Conservation (phyloP, 2,329 filamentous ascomycete genomes). For the Lasiodiplodia hormozganensis region DNA sequence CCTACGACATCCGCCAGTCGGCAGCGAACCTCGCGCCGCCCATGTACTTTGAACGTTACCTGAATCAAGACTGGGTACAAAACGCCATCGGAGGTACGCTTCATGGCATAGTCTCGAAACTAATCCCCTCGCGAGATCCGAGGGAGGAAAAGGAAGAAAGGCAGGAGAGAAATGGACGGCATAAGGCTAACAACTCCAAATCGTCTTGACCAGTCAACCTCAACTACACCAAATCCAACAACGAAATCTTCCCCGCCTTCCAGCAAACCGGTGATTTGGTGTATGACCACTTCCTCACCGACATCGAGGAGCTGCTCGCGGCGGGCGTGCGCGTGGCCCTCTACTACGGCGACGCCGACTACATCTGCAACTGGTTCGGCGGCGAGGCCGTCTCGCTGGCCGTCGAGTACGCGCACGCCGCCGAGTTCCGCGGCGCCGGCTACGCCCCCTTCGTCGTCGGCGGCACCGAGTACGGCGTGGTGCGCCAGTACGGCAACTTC, state of each 20-base stretch:
- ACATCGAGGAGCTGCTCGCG: conserved; percentile 51
- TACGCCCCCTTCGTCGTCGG: conserved; percentile 46
- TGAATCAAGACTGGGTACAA: conserved; percentile 66
- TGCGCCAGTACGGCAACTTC: conserved; percentile 49
- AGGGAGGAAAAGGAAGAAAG: no score
- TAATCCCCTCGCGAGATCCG: background rate
- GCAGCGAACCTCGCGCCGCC: conserved; percentile 67
- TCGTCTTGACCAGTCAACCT: conserved; percentile 53
- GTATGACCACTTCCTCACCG: conserved; percentile 62
- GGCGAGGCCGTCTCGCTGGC: conserved; percentile 41
- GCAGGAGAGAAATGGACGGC: background rate
- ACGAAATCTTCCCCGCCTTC: conserved; percentile 58
- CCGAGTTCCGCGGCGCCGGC: conserved; percentile 37
- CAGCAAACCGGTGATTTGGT: conserved; percentile 62
- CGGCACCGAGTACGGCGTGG: conserved; percentile 50
- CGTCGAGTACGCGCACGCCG: conserved; percentile 46
- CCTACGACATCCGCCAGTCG: conserved; percentile 67
- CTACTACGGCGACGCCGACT: conserved; percentile 46
- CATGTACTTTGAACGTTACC: conserved; percentile 66
- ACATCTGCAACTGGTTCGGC: conserved; percentile 47
- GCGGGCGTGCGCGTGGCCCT: conserved; percentile 48
- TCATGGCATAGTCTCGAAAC: background rate
- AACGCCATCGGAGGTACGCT: conserved; percentile 61
- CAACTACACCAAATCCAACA: conserved; percentile 63
- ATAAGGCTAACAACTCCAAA: background rate